Base-by-base conservation (phyloP, 345 rosid species). In the Abelmoschus esculentus region DNA sequence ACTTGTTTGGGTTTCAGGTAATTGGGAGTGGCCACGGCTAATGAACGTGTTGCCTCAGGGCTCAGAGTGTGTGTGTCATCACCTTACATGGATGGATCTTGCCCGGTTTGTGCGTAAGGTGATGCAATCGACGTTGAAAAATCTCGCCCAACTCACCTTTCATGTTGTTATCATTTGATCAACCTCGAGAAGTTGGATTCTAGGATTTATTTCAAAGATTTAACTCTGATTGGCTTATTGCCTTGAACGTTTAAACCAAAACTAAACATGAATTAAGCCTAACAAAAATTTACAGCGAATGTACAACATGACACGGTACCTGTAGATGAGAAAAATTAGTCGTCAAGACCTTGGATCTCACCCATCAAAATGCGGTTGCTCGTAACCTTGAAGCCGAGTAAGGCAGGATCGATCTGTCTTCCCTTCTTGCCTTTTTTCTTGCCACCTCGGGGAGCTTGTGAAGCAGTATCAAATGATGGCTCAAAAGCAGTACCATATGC, bases 341-440 rank as follows among this genome's bases (percentile, higher is more conserved):
- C 88, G 29, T 82, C 83, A 1, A 75, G 69, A 17, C 80, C 79
- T 58, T 85, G 86, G 50, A 85, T 85, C 57, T 85, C 88, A 38
- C 88, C 88, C 88, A 85, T 85, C 82, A 85, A 61, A 52, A 85
- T 82, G 40, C 88, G 84, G 64, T 85, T 85, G 79, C 88, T 85
- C 3, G 86, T 62, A n/a, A 85, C 88, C 66, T 83, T 85, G 63
- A 85, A 85, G n/a, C 88, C 88, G 9, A 85, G 84, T 3, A 85
- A 79, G 14, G 88, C 83, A 7, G 85, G 88, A 74, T 85, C 86
- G 14, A 82, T 82, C 38, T 85, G 88, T 61, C 81, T 79, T 66
- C 88, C 88, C 71, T 82, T 82, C 78, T 82, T 85, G 54, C 86
- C 86, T 57, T 85, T 85, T 85, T 75, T 85, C 72, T 82, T 84